phyloP scores from a whole-genome alignment of 2,329 filamentous ascomycete species.

The Lecanicillium sp. region DNA sequence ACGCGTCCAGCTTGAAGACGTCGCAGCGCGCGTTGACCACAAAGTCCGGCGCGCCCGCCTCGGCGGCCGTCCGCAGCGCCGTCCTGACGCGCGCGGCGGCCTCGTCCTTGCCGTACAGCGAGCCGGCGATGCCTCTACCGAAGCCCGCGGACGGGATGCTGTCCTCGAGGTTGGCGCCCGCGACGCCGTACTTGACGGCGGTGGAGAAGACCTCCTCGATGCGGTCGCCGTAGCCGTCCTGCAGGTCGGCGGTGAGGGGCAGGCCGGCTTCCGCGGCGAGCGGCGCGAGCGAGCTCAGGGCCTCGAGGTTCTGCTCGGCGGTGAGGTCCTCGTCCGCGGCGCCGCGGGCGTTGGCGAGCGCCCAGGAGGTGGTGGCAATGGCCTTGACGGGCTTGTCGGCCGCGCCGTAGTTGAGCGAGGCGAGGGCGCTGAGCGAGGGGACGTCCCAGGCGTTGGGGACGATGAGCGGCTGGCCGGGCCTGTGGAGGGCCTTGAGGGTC shows the following conservation, averaged over 20 bases:
- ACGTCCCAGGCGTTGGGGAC: conserved; percentile 52
- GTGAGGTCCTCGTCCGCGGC: conserved; percentile 43
- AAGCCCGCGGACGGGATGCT: conserved; percentile 31
- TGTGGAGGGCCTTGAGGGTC: conserved; percentile 39
- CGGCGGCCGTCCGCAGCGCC: conserved; percentile 36
- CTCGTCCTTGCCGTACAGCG: conserved; percentile 34
- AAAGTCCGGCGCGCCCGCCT: conserved; percentile 47
- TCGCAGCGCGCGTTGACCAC: conserved; percentile 55
- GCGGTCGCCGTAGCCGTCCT: conserved; percentile 51
- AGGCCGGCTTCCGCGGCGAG: conserved; percentile 34
- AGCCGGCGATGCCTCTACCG: conserved; percentile 24
- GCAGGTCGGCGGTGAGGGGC: conserved; percentile 52
- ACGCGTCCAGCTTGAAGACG: conserved; percentile 35
- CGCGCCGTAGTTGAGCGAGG: conserved; percentile 32
- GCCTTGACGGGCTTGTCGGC: conserved; percentile 32
- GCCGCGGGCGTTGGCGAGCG: conserved; percentile 41
- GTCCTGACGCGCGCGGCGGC: conserved; percentile 42
- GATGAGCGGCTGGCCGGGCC: conserved; percentile 44
- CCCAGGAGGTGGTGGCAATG: conserved; percentile 45
- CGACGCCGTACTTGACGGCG: conserved; percentile 45
- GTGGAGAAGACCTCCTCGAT: conserved; percentile 38
- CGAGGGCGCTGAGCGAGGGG: conserved; percentile 39
- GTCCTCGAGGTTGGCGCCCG: conserved; percentile 57
- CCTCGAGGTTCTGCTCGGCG: conserved; percentile 44
- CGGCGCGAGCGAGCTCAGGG: conserved; percentile 38